These are phyloP conservation scores for Annulohypoxylon stygium DNA, from an alignment of 495 filamentous ascomycete species.

Conservation along the genomic window DNA sequence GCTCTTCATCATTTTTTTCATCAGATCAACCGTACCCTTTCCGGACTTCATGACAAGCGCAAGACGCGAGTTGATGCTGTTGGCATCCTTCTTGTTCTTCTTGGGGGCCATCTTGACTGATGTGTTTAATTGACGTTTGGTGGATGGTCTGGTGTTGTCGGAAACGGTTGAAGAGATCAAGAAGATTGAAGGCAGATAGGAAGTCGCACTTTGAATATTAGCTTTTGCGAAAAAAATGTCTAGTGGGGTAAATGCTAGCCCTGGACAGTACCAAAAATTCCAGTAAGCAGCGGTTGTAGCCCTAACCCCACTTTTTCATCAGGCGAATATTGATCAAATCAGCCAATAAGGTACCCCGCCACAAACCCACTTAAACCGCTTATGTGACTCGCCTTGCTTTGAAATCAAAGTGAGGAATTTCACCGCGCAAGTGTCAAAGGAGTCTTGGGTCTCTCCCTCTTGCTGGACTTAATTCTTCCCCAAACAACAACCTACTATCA, in stretches of 20 bases:
- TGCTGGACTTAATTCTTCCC: conserved; percentile 51
- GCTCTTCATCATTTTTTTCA: neutral
- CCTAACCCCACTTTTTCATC: conserved; percentile 58
- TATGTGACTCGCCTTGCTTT: conserved; percentile 55
- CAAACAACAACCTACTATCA: conserved; percentile 56
- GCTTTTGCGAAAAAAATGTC: conserved; percentile 37
- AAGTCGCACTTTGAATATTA: conserved; percentile 20
- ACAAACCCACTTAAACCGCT: conserved; percentile 40
- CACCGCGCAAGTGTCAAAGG: conserved; percentile 44
- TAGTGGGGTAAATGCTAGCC: conserved; percentile 27
- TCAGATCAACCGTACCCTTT: conserved; percentile 70
- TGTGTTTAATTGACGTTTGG: conserved; percentile 40
- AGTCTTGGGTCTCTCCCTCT: conserved; percentile 48
- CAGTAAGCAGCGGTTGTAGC: conserved; percentile 49
- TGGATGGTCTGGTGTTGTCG: conserved; percentile 42
- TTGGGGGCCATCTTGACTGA: conserved; percentile 83
- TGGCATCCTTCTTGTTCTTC: conserved; percentile 92
- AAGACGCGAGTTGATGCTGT: conserved; percentile 73
- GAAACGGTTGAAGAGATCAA: conserved; percentile 30
- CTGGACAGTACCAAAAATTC: conserved; percentile 29
- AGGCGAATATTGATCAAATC: conserved; percentile 25
- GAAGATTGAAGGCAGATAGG: conserved; percentile 36
- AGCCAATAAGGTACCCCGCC: conserved; percentile 40
- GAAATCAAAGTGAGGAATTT: conserved; percentile 58
- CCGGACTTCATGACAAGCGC: conserved; percentile 97